phyloP scores from a whole-genome alignment of 2,329 filamentous ascomycete species.

The Apiospora sp. region DNA sequence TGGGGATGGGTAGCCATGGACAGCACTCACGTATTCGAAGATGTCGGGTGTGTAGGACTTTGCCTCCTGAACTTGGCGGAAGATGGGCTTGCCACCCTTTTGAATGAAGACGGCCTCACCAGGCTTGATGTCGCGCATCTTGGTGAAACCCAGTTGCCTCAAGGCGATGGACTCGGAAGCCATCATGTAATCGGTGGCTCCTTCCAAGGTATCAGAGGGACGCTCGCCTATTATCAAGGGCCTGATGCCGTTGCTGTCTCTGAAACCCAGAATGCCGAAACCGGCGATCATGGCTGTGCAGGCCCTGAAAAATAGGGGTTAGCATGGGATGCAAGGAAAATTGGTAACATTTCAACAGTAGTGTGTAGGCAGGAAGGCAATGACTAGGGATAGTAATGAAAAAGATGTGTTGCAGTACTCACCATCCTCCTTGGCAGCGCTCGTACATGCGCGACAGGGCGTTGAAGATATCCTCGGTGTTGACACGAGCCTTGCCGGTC shows the following conservation, averaged over 20 bases:
- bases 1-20: background rate
- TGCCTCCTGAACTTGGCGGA: constrained; percentile 70
- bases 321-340: constrained; percentile 54
- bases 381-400: background rate
- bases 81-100: constrained; percentile 74
- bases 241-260: constrained; percentile 81
- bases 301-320: constrained; percentile 67
- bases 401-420: background rate
- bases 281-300: constrained; percentile 86
- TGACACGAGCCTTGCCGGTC: constrained; percentile 85
- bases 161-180: constrained; percentile 81
- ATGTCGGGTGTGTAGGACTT: constrained; percentile 77
- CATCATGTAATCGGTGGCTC: constrained; percentile 78
- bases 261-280: constrained; percentile 84
- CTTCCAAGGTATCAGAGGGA: constrained; percentile 58
- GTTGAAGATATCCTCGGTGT: constrained; percentile 80
- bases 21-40: constrained; percentile 78
- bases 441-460: constrained; percentile 77
- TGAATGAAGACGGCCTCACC: constrained; percentile 81
- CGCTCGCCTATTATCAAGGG: constrained; percentile 56
- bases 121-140: constrained; percentile 74
- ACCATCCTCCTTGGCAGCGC: constrained; percentile 53
- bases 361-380: background rate
- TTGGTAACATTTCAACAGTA: background rate
- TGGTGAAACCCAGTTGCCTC: constrained; percentile 73